Base-by-base conservation (phyloP, 805 yeast genomes). In the Hanseniaspora jakobsenii region DNA sequence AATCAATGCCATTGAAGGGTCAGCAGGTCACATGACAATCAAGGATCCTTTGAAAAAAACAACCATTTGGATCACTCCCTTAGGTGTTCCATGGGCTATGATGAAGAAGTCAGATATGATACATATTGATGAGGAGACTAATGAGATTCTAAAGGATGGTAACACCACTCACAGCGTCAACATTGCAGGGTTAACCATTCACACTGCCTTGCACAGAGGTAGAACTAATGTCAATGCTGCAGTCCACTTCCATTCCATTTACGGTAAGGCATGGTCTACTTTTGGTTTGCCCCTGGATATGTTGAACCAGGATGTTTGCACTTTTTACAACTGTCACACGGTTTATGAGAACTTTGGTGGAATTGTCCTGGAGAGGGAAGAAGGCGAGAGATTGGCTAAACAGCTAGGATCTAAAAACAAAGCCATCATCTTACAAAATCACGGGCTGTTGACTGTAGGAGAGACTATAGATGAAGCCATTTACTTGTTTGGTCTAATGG, bases 61-160 rank as follows among this genome's bases (percentile, higher is more conserved):
- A 36, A 81, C 89, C 3, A 84, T 84, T 59, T 84, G 94, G 94
- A 81, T 84, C 58, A 84, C 84, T 62, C 94, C 95, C 4, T 65
- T 84, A 50, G 89, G 81, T n/a, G 71, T 69, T 51, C 94, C 84
- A 60, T 84, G 81, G 59, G 68, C 72, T 17, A 56, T 72, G 35
- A 62, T 78, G 56, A 72, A 66, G 51, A 81, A 76, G 23, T 64
- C 72, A 16, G 83, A 77, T 52, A 66, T 78, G 70, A 80, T 78
- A 6, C 75, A 73, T 40, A 70, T 68, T 8, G 78, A 74, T 55
- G 73, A 70, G 52, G 64, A 71, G 38, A 81, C 80, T 27, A 19
- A 22, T 24, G 68, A 72, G 44, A 64, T 75, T 36, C 61, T 75
- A 38, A 40, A 47, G 8, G 80, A 76, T 38, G 81, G 81, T 16